Evolutionary conservation across 2,329 filamentous ascomycete genomes (phyloP).

Genomic region (Coniochaeta sp.): DNA sequence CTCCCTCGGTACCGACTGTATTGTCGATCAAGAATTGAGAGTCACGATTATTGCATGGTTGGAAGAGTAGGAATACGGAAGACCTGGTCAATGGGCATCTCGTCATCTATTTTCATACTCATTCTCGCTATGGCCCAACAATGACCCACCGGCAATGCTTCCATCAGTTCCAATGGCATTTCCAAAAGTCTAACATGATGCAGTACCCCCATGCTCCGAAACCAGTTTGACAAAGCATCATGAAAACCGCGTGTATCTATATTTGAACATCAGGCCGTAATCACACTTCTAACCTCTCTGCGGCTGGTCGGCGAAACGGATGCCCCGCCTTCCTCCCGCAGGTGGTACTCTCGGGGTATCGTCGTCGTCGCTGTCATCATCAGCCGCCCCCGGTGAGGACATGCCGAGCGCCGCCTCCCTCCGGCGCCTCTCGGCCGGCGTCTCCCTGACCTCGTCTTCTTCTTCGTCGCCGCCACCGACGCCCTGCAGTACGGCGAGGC

Average conservation of each 20-base stretch:
- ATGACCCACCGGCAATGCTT: neutral
- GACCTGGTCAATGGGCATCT: neutral
- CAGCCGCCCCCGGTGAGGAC: conserved; percentile 30
- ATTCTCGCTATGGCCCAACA: neutral
- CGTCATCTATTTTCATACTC: conserved; percentile 1
- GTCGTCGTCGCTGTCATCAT: conserved; percentile 49
- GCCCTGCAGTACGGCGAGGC: conserved; percentile 46
- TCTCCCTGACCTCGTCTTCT: conserved; percentile 48
- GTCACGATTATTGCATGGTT: neutral
- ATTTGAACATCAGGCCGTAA: neutral
- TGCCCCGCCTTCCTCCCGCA: conserved; percentile 37
- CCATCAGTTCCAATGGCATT: neutral
- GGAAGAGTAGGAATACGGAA: neutral
- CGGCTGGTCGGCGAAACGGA: conserved; percentile 50
- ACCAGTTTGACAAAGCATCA: neutral
- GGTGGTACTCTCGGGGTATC: conserved; percentile 46
- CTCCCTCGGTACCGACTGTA: too few relatives aligned
- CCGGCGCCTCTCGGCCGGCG: conserved; percentile 65
- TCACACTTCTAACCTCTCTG: neutral
- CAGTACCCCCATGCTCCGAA: neutral
- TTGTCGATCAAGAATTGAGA: neutral
- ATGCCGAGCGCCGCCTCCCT: conserved; percentile 68
- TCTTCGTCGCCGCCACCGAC: conserved; percentile 30
- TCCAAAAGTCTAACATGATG: neutral
- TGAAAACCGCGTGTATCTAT: neutral